Base-by-base conservation (phyloP, 2,329 filamentous ascomycete species). In the Pseudocercospora fijiensis region DNA sequence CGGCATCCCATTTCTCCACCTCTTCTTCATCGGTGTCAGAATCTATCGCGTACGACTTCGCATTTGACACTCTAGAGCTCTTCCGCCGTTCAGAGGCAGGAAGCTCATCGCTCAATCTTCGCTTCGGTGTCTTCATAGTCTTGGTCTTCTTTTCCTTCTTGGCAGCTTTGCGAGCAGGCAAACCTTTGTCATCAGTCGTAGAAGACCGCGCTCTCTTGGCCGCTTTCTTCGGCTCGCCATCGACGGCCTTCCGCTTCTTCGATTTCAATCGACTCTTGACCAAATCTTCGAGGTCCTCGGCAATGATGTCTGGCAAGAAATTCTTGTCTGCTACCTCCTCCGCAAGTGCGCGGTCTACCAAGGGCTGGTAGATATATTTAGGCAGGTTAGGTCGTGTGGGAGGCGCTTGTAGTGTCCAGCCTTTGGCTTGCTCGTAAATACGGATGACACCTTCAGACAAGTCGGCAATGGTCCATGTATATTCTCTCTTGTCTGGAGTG, bases 251-350 rank as follows among this genome's bases (percentile, higher is more conserved):
- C 24, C 75, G 70, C 73, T 82, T 82, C 78, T 82, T 86, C 28
- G 80, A 81, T 81, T 89, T 92, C 76, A 96, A 79, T 16, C 79
- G 80, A 45, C 76, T 88, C 71, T 88, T 87, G 64, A 97, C 91
- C 52, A 92, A 77, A 20, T 47, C 86, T 69, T 97, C 93, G 27
- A 98, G 81, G 60, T 85, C 83, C 64, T 93, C 89, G 45, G 91
- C 89, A 4, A 82, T 77, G 24, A 88, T 89, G 13, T 92, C 89
- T 0, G 91, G 89, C 10, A 96, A 84, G 75, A 90, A 96, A 63
- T 90, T 88, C 81, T 90, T 96, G 76, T 92, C 88, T 0, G 93
- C 92, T 73, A 96, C 92, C 71, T 91, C 86, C 73, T 95, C 90
- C 0, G 93, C 93, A 56, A 87, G 85, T 28, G 89, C 86, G 72